Conservation (phyloP, 768 basidiomycete genomes). For the Sistotremastrum niveocremeum region DNA sequence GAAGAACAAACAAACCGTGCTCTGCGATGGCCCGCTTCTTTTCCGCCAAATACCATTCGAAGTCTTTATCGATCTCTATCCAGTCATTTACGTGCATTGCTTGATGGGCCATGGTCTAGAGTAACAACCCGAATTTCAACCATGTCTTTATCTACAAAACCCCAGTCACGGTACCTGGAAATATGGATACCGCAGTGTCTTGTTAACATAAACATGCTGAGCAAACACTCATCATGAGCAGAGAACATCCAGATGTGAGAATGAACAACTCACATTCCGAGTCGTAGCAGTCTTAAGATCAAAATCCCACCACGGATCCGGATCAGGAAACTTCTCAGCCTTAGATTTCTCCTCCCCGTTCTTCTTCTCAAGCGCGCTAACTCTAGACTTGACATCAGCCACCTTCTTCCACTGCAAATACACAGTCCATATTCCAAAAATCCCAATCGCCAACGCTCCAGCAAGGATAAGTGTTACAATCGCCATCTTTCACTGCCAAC, state of each 20-base stretch:
- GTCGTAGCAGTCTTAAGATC: conserved; percentile 10
- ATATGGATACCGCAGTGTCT: conserved; percentile 10
- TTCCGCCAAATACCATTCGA: conserved; percentile 18
- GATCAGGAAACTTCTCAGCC: conserved; percentile 3
- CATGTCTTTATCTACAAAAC: background rate
- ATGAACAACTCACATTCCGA: background rate
- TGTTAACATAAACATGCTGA: conserved; percentile 11
- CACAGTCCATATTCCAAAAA: too few relatives aligned
- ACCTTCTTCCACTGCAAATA: too few relatives aligned
- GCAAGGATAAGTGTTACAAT: too few relatives aligned
- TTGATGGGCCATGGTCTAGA: conserved; percentile 21
- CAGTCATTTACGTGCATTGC: conserved; percentile 23
- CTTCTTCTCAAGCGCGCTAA: too few relatives aligned
- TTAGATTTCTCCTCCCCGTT: too few relatives aligned
- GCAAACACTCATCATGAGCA: too few relatives aligned
- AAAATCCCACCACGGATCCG: conserved; percentile 8
- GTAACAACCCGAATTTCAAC: background rate
- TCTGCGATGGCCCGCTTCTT: conserved; percentile 19
- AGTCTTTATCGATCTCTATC: conserved; percentile 25
- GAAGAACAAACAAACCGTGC: conserved; percentile 10
- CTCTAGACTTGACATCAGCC: too few relatives aligned
- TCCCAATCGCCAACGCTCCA: too few relatives aligned
- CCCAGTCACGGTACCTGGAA: conserved; percentile 7
- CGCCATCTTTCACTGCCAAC: too few relatives aligned
- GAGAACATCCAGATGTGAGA: too few relatives aligned